Evolutionary conservation across 257 asterid species (phyloP).

Genomic region (Prunella vulgaris): DNA sequence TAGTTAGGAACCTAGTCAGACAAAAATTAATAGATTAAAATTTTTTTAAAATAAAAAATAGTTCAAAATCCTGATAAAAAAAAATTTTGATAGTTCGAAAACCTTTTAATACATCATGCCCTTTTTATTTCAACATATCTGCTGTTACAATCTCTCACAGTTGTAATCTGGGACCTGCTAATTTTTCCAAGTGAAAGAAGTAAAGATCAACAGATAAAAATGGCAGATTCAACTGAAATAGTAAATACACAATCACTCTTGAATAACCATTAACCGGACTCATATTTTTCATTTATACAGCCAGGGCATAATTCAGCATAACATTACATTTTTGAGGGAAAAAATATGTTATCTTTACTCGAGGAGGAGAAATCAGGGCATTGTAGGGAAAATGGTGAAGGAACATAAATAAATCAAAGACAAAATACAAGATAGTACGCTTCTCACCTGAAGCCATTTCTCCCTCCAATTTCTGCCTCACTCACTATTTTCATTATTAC

Average conservation of each 20-base stretch:
- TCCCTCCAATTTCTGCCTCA: slow-evolving; percentile 1
- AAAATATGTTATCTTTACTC: background rate
- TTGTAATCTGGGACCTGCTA: too few relatives aligned
- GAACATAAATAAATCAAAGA: background rate
- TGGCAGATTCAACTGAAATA: background rate
- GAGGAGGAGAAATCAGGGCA: background rate
- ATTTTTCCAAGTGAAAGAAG: too few relatives aligned
- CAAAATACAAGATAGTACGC: background rate
- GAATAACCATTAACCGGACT: background rate
- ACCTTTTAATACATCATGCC: too few relatives aligned
- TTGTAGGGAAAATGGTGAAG: background rate
- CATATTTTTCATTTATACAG: slow-evolving; percentile 14
- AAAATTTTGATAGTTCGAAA: too few relatives aligned
- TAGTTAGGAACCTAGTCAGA: too few relatives aligned
- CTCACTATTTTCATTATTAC: slow-evolving; percentile 8
- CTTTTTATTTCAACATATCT: too few relatives aligned
- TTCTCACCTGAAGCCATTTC: background rate
- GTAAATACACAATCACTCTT: background rate
- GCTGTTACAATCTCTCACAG: too few relatives aligned
- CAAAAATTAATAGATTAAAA: too few relatives aligned
- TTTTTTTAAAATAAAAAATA: too few relatives aligned
- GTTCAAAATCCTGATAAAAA: too few relatives aligned
- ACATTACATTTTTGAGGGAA: background rate
- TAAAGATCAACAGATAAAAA: too few relatives aligned
- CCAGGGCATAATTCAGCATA: background rate